Percentiles rank a stretch among this genome's conserved stretches.
phyloP scores from a whole-genome alignment of 176 grass and related monocot genomes.

The Musa beccarii region DNA sequence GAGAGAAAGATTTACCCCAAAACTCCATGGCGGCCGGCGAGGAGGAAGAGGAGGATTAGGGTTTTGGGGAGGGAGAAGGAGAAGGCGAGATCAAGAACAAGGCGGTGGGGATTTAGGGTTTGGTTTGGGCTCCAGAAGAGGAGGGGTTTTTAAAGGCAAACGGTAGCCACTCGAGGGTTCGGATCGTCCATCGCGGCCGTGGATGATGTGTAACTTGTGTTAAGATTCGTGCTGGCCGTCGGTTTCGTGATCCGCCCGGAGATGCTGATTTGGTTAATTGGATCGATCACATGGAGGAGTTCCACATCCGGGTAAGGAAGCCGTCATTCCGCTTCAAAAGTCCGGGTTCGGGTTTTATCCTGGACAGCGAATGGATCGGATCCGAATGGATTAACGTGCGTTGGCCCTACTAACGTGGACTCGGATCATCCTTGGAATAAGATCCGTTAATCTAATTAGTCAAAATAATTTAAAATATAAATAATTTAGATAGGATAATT shows the following conservation, averaged over 20 bases:
- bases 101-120: not conserved
- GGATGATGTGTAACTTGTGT: not conserved
- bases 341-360: too few species aligned
- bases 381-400: too few species aligned
- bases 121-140: not conserved
- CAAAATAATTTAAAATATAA: too few species aligned
- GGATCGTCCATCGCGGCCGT: not conserved
- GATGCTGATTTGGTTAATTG: not conserved
- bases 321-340: too few species aligned
- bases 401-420: too few species aligned
- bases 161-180: not conserved
- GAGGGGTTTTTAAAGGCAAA: not conserved
- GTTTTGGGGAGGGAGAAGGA: not conserved
- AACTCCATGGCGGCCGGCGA: slow-evolving; percentile 3
- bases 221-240: not conserved
- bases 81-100: not conserved
- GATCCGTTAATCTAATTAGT: too few species aligned
- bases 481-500: too few species aligned
- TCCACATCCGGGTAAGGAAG: too few species aligned
- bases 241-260: not conserved
- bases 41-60: not conserved
- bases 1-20: not conserved
- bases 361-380: too few species aligned
- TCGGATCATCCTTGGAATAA: too few species aligned
- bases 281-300: not conserved